Conservation (phyloP, 306 rosid species). For the Mucuna pruriens region DNA sequence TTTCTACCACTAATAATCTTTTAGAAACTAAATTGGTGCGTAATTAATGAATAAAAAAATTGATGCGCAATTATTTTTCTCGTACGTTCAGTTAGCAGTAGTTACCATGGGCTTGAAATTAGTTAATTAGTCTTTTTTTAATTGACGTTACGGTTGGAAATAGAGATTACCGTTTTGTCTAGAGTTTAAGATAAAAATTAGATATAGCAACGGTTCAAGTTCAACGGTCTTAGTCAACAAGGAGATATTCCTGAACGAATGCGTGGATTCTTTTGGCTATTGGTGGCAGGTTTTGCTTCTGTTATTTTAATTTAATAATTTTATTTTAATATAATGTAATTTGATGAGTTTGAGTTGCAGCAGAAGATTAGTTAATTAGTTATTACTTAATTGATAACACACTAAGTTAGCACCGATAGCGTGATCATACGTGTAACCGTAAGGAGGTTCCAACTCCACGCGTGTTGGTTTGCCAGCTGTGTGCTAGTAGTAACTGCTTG, state of each 20-base stretch:
- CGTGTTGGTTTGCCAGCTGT: constrained; percentile 78
- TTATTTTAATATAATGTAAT: background rate
- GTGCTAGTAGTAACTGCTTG: constrained; percentile 59
- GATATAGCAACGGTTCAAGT: constrained; percentile 1
- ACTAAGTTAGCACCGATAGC: background rate
- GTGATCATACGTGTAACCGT: constrained; percentile 58
- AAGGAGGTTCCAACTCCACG: constrained; percentile 44
- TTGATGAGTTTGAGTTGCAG: background rate
- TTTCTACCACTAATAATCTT: background rate
- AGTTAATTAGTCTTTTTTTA: background rate
- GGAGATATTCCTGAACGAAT: background rate
- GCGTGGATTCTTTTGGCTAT: background rate
- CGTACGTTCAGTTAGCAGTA: no score
- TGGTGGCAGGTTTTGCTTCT: background rate
- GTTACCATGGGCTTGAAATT: background rate
- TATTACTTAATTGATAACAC: background rate
- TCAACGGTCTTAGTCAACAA: constrained; percentile 14
- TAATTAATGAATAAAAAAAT: no score
- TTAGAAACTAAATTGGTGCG: background rate
- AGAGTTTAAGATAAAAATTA: background rate
- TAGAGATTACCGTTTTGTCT: background rate
- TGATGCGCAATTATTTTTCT: no score
- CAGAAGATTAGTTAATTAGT: constrained; percentile 18
- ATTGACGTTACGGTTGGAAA: background rate
- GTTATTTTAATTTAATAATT: background rate